Base-by-base conservation (phyloP, 2,329 filamentous ascomycete species). In the Alternaria alternata region DNA sequence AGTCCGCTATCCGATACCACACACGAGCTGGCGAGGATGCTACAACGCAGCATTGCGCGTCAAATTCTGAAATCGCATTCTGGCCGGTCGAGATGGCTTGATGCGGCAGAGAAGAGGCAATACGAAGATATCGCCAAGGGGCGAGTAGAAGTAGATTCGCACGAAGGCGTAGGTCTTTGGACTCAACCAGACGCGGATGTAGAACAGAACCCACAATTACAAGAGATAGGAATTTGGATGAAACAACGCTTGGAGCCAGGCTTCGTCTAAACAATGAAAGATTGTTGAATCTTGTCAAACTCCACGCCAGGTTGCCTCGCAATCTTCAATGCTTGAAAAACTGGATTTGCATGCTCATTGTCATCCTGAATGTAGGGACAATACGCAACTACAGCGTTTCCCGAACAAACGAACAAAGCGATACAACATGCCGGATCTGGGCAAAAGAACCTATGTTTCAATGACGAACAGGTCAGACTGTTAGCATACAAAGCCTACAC, bases 1-100 rank as follows among this genome's bases (percentile, higher is more conserved):
- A 81, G 76, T 32, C 73, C 77, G 1, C 70, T 84, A 0, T 62
- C 67, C 2, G 79, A 79, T 20, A 82, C 83, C 64, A 71, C 75
- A 1, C 63, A 71, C 2, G 83, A 84, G 54, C 62, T 85, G 8
- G 69, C 75, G 1, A 75, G 75, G 39, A 63, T 78, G 41, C 58
- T 84, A 4, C 74, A 73, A 36, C 75, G 79, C 24, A 81, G 78
- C 53, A 69, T 82, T 41, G 72, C 76, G 3, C 72, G 80, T 8
- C 71, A 77, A 7, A 66, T 54, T 0, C 61, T 76, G 14, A 75
- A 71, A 28, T 44, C 57, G 7, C 66, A 70, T 36, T 63, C 68
- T 34, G 69, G 68, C 3, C 67, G 75, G 7, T 58, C 58, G 14
- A 59, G 67, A 6, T 73, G 70, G 62, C 63, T 69, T 20, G 70